A percentile compares a stretch with the other conserved stretches of the same genome.
Conservation (phyloP, 2,329 filamentous ascomycete species). For the Leptodontidium sp. region DNA sequence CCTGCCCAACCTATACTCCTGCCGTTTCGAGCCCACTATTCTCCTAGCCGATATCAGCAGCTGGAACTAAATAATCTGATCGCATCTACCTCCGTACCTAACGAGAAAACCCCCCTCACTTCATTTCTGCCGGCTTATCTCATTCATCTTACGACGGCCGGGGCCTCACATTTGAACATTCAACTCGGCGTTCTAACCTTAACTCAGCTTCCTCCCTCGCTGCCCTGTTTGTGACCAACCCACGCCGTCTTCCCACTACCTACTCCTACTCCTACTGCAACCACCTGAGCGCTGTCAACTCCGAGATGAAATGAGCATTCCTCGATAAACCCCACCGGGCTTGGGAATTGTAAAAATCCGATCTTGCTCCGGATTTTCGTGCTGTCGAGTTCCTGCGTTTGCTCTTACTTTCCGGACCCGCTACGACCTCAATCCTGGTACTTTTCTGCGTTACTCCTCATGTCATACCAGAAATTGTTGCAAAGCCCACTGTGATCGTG, state of each 20-base stretch:
- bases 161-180: constrained; percentile 6
- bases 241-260: constrained; percentile 24
- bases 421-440: constrained; percentile 38
- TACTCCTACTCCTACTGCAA: not conserved
- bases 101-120: not conserved
- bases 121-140: not conserved
- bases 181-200: constrained; percentile 15
- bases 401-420: constrained; percentile 30
- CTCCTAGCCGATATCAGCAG: not conserved
- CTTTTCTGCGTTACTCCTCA: constrained; percentile 38
- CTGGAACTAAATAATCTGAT: constrained; percentile 15
- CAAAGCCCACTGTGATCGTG: constrained; percentile 32
- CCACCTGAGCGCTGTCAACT: constrained; percentile 10
- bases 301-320: constrained; percentile 37
- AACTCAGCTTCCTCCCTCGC: constrained; percentile 18
- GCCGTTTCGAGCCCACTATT: not conserved
- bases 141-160: not conserved
- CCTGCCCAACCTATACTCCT: not conserved
- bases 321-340: constrained; percentile 19
- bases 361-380: constrained; percentile 15
- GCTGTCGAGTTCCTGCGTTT: constrained; percentile 31
- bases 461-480: constrained; percentile 34
- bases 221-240: constrained; percentile 23
- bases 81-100: not conserved
- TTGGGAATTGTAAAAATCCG: not conserved